These are phyloP conservation scores for Diaporthe citri DNA, from an alignment of 2,329 filamentous ascomycete genomes.

Conservation along the genomic window DNA sequence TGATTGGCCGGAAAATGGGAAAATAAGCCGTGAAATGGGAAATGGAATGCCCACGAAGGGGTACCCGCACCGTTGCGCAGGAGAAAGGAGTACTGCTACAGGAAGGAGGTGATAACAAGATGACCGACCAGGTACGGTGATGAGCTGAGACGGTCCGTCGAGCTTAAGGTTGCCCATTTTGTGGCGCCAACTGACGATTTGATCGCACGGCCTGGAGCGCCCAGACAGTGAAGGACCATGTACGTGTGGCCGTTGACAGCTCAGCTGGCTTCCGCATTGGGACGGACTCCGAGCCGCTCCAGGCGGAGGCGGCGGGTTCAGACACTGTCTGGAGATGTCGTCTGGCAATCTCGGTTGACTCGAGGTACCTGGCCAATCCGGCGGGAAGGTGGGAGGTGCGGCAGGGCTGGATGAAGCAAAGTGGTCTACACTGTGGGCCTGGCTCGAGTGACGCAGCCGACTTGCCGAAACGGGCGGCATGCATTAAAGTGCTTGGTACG, in stretches of 20 bases:
- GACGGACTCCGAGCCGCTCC: conserved; percentile 38
- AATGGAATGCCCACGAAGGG: conserved; percentile 27
- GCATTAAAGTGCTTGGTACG: not conserved
- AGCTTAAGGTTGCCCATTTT: conserved; percentile 13
- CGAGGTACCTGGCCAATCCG: conserved; percentile 33
- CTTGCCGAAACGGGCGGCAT: conserved; percentile 27
- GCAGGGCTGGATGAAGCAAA: conserved; percentile 23
- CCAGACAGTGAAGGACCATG: not conserved
- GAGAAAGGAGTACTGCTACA: conserved; percentile 27
- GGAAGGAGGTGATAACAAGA: conserved; percentile 13
- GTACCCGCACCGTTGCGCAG: conserved; percentile 35
- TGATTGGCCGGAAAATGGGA: conserved; percentile 41
- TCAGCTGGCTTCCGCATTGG: conserved; percentile 36
- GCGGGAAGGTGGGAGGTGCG: not conserved
- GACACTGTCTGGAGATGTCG: conserved; percentile 38
- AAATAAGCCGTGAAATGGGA: conserved; percentile 30
- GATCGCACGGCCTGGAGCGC: conserved; percentile 21
- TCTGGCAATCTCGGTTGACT: conserved; percentile 29
- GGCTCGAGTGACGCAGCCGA: conserved; percentile 29
- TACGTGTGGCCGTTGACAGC: conserved; percentile 19
- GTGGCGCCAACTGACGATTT: conserved; percentile 17
- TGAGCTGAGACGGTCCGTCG: conserved; percentile 15
- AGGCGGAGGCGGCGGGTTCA: conserved; percentile 21
- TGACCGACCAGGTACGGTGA: conserved; percentile 33
- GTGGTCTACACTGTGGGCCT: conserved; percentile 13